Conservation (phyloP, 2,329 filamentous ascomycete genomes). For the Cladophialophora bantiana region DNA sequence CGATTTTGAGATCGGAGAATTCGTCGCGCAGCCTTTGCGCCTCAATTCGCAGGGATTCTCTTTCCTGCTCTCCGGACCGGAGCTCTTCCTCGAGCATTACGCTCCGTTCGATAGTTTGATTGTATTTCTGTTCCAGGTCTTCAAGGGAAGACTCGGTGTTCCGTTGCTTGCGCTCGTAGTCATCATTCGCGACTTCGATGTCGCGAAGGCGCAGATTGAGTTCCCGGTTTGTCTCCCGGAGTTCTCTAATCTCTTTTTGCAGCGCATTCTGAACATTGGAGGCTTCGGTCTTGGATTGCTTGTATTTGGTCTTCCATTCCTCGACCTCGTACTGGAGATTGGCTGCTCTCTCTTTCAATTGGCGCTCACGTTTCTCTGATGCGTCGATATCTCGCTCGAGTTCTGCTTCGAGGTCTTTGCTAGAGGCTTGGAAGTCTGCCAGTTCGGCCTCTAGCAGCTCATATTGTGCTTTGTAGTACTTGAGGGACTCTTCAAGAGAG, state of each 20-base stretch:
- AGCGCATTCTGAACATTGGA: slow-evolving; percentile 82
- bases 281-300: slow-evolving; percentile 88
- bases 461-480: slow-evolving; percentile 97
- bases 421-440: slow-evolving; percentile 90
- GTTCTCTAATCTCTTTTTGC: slow-evolving; percentile 92
- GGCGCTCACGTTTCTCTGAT: slow-evolving; percentile 89
- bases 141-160: slow-evolving; percentile 96
- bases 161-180: slow-evolving; percentile 94
- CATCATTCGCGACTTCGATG: slow-evolving; percentile 97
- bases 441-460: slow-evolving; percentile 90
- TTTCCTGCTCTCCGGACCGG: slow-evolving; percentile 86
- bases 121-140: slow-evolving; percentile 96
- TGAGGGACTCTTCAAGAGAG: slow-evolving; percentile 73
- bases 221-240: slow-evolving; percentile 83
- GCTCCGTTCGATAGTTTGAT: slow-evolving; percentile 86
- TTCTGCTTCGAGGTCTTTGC: slow-evolving; percentile 91
- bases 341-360: slow-evolving; percentile 86
- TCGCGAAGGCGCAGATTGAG: slow-evolving; percentile 86
- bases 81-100: slow-evolving; percentile 97
- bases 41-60: slow-evolving; percentile 87
- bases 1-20: slow-evolving; percentile 89
- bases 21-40: slow-evolving; percentile 89
- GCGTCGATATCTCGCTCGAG: slow-evolving; percentile 95
- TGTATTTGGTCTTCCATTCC: slow-evolving; percentile 99
- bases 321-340: slow-evolving; percentile 86